phyloP scores from a whole-genome alignment of 495 filamentous ascomycete species.

The Sphaerosporella brunnea region DNA sequence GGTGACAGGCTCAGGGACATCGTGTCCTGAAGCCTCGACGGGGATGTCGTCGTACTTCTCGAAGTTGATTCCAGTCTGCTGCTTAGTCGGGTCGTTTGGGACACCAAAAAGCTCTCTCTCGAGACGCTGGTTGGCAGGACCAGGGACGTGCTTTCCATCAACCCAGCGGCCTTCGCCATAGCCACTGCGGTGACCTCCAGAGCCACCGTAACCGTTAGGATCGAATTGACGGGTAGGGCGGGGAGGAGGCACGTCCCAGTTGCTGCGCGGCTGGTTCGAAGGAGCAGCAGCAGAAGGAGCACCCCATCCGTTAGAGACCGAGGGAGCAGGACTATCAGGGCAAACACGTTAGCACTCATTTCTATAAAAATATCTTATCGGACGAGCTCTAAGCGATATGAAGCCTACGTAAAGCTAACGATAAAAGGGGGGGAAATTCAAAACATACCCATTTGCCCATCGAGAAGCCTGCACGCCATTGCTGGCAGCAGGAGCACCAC shows the following conservation, averaged over 20 bases:
- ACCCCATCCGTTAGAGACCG: conserved; percentile 37
- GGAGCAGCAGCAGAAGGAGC: conserved; percentile 56
- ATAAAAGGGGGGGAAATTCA: conserved; percentile 3
- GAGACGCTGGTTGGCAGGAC: conserved; percentile 65
- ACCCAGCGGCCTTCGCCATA: conserved; percentile 81
- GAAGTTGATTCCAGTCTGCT: conserved; percentile 97
- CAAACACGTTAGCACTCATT: no score
- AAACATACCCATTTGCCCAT: conserved; percentile 31
- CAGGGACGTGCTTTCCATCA: conserved; percentile 89
- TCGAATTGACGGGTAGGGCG: conserved; percentile 21
- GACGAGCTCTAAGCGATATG: no score
- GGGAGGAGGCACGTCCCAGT: conserved; percentile 22
- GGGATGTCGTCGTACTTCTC: conserved; percentile 99
- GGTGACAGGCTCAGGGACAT: conserved; percentile 81
- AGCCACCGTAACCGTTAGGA: conserved; percentile 16
- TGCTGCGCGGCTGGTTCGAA: conserved; percentile 9
- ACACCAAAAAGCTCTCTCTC: conserved; percentile 94
- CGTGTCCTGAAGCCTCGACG: conserved; percentile 85
- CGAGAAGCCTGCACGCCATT: conserved; percentile 23
- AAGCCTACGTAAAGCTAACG: no score
- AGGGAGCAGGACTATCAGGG: conserved; percentile 40
- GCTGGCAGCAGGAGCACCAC: conserved; percentile 26
- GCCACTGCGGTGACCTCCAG: conserved; percentile 12
- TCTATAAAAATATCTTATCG: no score
- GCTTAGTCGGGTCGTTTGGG: conserved; percentile 81